phyloP scores from a whole-genome alignment of 805 yeast genomes.

The Kluyveromyces nonfermentans region DNA sequence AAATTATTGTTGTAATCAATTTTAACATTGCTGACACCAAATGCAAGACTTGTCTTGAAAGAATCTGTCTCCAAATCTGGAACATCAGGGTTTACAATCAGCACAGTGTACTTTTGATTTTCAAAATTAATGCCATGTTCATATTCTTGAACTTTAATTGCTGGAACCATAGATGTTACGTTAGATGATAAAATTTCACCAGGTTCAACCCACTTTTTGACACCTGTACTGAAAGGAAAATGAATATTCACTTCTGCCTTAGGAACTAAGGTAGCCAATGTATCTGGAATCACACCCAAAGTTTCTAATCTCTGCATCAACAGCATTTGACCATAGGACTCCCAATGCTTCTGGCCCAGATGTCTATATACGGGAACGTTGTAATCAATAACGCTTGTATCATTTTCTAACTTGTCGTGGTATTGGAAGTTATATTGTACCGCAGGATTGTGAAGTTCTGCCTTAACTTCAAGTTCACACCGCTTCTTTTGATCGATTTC shows the following conservation, averaged over 20 bases:
- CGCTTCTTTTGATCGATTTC: constrained; percentile 19
- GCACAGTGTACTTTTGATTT: constrained; percentile 58
- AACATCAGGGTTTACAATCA: constrained; percentile 85
- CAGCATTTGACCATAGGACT: constrained; percentile 56
- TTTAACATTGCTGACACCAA: constrained; percentile 64
- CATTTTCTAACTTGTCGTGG: constrained; percentile 30
- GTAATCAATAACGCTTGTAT: constrained; percentile 47
- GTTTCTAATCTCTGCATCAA: constrained; percentile 90
- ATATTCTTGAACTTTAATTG: constrained; percentile 65
- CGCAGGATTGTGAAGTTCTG: constrained; percentile 78
- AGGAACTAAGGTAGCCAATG: constrained; percentile 83
- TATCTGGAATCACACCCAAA: constrained; percentile 81
- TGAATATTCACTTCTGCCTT: constrained; percentile 62
- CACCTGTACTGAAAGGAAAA: constrained; percentile 60
- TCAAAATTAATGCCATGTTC: constrained; percentile 31
- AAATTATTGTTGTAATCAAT: constrained; percentile 47
- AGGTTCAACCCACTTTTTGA: constrained; percentile 66
- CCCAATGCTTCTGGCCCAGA: constrained; percentile 64
- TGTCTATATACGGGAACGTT: constrained; percentile 73
- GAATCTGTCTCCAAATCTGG: constrained; percentile 68
- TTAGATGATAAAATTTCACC: constrained; percentile 67
- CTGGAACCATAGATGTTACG: constrained; percentile 70
- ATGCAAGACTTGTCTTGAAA: constrained; percentile 62
- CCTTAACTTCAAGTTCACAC: constrained; percentile 37
- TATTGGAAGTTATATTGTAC: constrained; percentile 59